A percentile compares a stretch with the other conserved stretches of the same genome.
These are phyloP conservation scores for Cyclotella kingstonii DNA, from an alignment of 108 stramenopile genomes.

Conservation along the genomic window DNA sequence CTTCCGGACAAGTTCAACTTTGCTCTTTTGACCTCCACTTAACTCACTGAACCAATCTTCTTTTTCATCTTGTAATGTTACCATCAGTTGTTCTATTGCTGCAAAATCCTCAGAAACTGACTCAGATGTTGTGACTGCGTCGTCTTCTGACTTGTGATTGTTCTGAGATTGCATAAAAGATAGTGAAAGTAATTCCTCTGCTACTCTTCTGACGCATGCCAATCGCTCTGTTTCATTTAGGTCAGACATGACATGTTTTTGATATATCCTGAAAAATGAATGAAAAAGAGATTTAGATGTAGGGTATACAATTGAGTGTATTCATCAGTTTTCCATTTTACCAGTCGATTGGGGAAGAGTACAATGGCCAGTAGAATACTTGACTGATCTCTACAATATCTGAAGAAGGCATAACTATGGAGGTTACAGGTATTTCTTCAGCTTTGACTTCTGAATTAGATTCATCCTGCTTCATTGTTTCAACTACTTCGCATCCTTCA, in stretches of 20 bases:
- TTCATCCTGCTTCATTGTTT: constrained; percentile 8
- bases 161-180: constrained; percentile 61
- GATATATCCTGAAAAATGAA: constrained; percentile 48
- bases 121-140: constrained; percentile 10
- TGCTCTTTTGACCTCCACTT: constrained; percentile 85
- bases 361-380: constrained; percentile 85
- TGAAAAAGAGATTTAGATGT: background rate
- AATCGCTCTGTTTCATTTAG: constrained; percentile 41
- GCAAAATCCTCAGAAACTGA: constrained; percentile 20
- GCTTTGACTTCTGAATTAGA: background rate
- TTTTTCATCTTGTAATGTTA: constrained; percentile 67
- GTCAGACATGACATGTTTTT: constrained; percentile 45
- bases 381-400: constrained; percentile 85
- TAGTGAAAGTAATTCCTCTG: constrained; percentile 60
- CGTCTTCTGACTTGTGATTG: background rate
- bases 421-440: constrained; percentile 50
- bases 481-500: constrained; percentile 49
- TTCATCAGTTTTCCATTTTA: background rate
- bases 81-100: constrained; percentile 47
- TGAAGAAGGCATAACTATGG: constrained; percentile 79
- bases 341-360: constrained; percentile 80
- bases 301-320: background rate
- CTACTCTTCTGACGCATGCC: constrained; percentile 43
- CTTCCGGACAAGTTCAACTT: constrained; percentile 82
- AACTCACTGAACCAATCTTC: constrained; percentile 89